phyloP scores from a whole-genome alignment of 768 basidiomycete genomes.

The Pleurotus citrinopileatus region DNA sequence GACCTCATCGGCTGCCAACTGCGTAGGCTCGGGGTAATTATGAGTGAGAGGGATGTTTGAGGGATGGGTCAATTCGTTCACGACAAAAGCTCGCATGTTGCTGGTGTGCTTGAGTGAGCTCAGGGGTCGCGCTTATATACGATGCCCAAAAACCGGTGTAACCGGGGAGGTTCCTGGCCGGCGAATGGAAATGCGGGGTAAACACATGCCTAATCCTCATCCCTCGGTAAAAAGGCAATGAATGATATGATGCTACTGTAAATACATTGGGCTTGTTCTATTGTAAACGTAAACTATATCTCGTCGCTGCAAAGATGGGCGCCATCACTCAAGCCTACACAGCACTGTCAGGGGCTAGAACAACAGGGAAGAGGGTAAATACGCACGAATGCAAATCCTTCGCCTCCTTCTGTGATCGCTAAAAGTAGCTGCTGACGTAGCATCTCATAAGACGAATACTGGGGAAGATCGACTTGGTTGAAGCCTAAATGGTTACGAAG shows the following conservation, averaged over 20 bases:
- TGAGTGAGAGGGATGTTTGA: conserved; percentile 53
- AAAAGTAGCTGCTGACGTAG: conserved; percentile 85
- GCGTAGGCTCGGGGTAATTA: conserved; percentile 56
- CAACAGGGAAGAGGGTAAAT: neutral
- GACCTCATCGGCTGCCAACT: conserved; percentile 48
- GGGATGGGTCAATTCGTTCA: conserved; percentile 68
- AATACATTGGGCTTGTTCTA: conserved; percentile 8
- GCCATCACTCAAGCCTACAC: neutral
- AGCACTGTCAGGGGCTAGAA: neutral
- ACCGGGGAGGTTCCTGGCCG: conserved; percentile 1
- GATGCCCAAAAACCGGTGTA: conserved; percentile 8
- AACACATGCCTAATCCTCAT: neutral
- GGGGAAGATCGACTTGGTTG: conserved; percentile 93
- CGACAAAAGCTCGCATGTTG: conserved; percentile 75
- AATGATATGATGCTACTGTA: neutral
- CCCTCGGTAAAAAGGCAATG: neutral
- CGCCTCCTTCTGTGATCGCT: conserved; percentile 94
- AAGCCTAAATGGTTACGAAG: conserved; percentile 52
- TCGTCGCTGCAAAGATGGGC: too few relatives aligned
- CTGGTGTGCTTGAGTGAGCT: neutral
- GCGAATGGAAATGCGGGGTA: neutral
- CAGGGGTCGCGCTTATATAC: conserved; percentile 1
- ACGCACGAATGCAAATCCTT: conserved; percentile 81
- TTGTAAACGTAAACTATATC: neutral
- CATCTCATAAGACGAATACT: conserved; percentile 96